Evolutionary conservation across 495 filamentous ascomycete species (phyloP).

Genomic region (Xylaria palmicola): DNA sequence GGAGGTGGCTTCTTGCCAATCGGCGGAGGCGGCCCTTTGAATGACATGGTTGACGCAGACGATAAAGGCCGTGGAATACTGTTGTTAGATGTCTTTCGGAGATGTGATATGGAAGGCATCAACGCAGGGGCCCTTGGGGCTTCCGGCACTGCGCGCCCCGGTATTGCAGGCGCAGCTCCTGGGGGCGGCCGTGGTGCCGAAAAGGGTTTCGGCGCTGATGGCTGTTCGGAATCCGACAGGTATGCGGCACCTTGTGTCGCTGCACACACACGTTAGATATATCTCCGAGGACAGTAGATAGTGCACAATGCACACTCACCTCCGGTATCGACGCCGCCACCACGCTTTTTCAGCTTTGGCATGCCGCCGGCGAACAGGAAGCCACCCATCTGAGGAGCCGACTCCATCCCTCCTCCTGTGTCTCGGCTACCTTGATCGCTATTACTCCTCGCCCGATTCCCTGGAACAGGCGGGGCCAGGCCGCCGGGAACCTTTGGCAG

Average conservation of each 20-base stretch:
- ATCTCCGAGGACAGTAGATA: background rate
- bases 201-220: slow-evolving; percentile 59
- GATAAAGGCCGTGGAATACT: slow-evolving; percentile 54
- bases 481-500: slow-evolving; percentile 55
- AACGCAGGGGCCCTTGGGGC: slow-evolving; percentile 21
- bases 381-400: slow-evolving; percentile 80
- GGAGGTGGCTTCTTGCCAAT: slow-evolving; percentile 70
- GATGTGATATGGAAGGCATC: slow-evolving; percentile 52
- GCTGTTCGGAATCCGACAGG: slow-evolving; percentile 74
- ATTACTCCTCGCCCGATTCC: slow-evolving; percentile 73
- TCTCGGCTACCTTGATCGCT: slow-evolving; percentile 63
- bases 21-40: slow-evolving; percentile 55
- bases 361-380: slow-evolving; percentile 94
- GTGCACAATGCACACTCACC: slow-evolving; percentile 38
- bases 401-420: slow-evolving; percentile 42
- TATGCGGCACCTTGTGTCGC: slow-evolving; percentile 75
- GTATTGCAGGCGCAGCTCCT: slow-evolving; percentile 58
- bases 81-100: slow-evolving; percentile 57
- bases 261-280: slow-evolving; percentile 34
- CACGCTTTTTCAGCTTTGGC: slow-evolving; percentile 86
- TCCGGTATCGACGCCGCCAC: slow-evolving; percentile 85
- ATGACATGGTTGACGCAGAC: slow-evolving; percentile 42
- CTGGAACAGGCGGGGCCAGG: slow-evolving; percentile 76
- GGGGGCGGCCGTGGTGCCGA: slow-evolving; percentile 64
- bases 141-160: slow-evolving; percentile 43